Evolutionary conservation across 805 yeast species (phyloP), one percentile per base, ranked within the genome.

Genomic region (Wickerhamiella brachini): DNA sequence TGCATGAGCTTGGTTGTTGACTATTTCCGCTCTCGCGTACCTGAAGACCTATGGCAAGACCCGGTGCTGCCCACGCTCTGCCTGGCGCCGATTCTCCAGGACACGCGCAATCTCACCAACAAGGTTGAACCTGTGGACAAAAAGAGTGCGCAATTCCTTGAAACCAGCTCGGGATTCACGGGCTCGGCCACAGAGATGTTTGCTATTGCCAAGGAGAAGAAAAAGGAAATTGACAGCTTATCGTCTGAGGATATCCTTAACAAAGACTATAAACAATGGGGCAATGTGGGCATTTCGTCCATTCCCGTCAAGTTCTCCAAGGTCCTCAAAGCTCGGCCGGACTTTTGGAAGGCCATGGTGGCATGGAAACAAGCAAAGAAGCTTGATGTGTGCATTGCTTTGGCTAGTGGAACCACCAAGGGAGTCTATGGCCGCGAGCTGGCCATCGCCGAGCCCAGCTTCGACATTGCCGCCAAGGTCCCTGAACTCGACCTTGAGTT

Each of bases 261-360:
- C 45, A 89, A 88, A 64, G 98, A 90, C 63, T 90, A 85, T 66
- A 90, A 90, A 62, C 79, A 78, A 59, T 88, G 83, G 68, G 70
- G 65, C 2, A 65, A 56, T 4, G 71, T 87, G 12, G 97, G 97
- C 0, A 82, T 90, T 59, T 77, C 89, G 46, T 83, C 96, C 0
- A 67, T 82, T 9, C 85, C 83, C 2, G 81, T 77, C 62, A 72
- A 86, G 0, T 64, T 83, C 26, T 65, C 68, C 5, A 83, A 84
- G 79, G 56, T 85, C 0, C 24, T 58, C 12, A 49, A 57, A 5
- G 57, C 62, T 15, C 64, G 61, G 51, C 61, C 56, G 12, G 55
- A 57, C 15, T 57, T 70, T 15, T 59, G 59, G 23, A 39, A 49
- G 49, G 71, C 54, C 45, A 54, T 68, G 43, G 52, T 58, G 2